phyloP scores from a whole-genome alignment of 306 rosid species.

The Quercus gilva region DNA sequence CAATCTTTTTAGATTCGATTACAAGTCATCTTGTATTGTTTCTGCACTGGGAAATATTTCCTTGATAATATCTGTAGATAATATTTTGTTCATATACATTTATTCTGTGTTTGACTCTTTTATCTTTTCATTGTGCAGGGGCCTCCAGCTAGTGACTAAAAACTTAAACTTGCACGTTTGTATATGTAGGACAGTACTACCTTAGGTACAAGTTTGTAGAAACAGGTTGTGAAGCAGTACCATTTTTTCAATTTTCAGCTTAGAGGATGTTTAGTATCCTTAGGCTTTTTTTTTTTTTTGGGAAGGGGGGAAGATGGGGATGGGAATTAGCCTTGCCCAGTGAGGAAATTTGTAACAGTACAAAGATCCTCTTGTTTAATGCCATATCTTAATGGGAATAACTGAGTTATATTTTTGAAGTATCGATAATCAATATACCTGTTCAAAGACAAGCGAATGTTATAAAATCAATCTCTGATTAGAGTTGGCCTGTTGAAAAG shows the following conservation, averaged over 20 bases:
- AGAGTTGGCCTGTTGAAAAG: too few relatives aligned
- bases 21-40: background rate
- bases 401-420: too few relatives aligned
- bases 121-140: constrained; percentile 43
- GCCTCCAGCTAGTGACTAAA: constrained; percentile 36
- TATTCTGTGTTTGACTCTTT: constrained; percentile 4
- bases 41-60: background rate
- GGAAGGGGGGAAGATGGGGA: too few relatives aligned
- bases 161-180: background rate
- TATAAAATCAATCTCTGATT: too few relatives aligned
- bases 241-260: background rate
- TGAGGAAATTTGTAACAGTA: too few relatives aligned
- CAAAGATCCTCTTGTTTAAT: too few relatives aligned
- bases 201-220: background rate
- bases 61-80: background rate
- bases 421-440: too few relatives aligned
- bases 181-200: constrained; percentile 3
- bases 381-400: too few relatives aligned
- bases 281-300: too few relatives aligned
- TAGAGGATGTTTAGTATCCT: background rate
- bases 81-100: too few relatives aligned
- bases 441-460: too few relatives aligned
- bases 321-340: too few relatives aligned
- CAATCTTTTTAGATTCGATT: background rate
- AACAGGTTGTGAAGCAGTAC: background rate